phyloP scores from a whole-genome alignment of 306 rosid species.

The Pyrus pyrifolia region DNA sequence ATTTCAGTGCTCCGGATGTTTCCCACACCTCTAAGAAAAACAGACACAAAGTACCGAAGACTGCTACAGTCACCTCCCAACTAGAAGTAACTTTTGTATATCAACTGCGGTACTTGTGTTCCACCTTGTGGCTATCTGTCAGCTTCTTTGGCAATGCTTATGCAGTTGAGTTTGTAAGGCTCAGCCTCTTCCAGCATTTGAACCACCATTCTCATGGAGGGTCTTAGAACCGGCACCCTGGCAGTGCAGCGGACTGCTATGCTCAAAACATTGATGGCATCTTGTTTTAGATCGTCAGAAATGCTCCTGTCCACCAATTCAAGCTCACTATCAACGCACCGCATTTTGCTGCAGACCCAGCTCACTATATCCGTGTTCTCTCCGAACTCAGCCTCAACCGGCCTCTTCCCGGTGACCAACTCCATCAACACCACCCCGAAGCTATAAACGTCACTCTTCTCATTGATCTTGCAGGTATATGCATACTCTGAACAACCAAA shows the following conservation, averaged over 20 bases:
- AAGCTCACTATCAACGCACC: slow-evolving; percentile 26
- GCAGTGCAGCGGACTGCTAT: slow-evolving; percentile 60
- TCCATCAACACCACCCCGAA: slow-evolving; percentile 90
- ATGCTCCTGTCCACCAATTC: slow-evolving; percentile 56
- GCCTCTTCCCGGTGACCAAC: slow-evolving; percentile 67
- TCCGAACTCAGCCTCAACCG: slow-evolving; percentile 63
- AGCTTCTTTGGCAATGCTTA: slow-evolving; percentile 29
- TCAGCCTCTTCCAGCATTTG: slow-evolving; percentile 83
- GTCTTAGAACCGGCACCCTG: slow-evolving; percentile 55
- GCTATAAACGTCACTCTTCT: slow-evolving; percentile 88
- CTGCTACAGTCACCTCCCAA: background rate
- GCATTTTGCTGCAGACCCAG: slow-evolving; percentile 54
- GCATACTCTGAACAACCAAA: slow-evolving; percentile 55
- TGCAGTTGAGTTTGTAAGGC: slow-evolving; percentile 36
- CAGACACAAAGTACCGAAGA: background rate
- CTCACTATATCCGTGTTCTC: slow-evolving; percentile 67
- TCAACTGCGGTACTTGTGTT: background rate
- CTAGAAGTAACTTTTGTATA: background rate
- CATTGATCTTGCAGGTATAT: slow-evolving; percentile 71
- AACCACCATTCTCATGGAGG: slow-evolving; percentile 83
- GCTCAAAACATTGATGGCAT: slow-evolving; percentile 53
- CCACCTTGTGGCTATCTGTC: slow-evolving; percentile 11
- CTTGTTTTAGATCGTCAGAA: slow-evolving; percentile 43
- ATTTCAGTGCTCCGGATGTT: no score
- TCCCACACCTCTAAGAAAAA: no score